A percentile compares a stretch with the other conserved stretches of the same genome.
Evolutionary conservation across 345 rosid genomes (phyloP).

Genomic region (Eucalyptus pumila): DNA sequence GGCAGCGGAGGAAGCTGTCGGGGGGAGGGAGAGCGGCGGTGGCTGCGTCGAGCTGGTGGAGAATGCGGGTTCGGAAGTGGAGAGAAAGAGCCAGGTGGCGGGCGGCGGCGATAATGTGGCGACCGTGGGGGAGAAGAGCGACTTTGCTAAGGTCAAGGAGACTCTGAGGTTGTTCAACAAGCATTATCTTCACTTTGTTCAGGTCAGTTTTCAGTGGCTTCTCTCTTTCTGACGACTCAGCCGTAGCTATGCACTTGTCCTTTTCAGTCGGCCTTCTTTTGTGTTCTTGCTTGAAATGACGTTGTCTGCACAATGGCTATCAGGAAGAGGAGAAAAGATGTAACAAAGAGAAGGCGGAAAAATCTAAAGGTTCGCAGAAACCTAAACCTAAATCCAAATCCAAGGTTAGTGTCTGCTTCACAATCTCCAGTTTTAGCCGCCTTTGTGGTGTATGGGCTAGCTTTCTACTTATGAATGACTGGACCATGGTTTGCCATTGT

Average conservation of each 20-base stretch:
- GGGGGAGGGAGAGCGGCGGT: not conserved
- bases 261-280: not conserved
- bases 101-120: not conserved
- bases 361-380: slow-evolving; percentile 6
- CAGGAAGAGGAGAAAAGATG: slow-evolving; percentile 65
- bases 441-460: not conserved
- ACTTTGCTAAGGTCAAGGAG: slow-evolving; percentile 44
- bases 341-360: slow-evolving; percentile 1
- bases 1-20: not conserved
- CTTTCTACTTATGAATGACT: not conserved
- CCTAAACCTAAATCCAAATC: slow-evolving; percentile 2
- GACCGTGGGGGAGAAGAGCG: slow-evolving; percentile 14
- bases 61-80: not conserved
- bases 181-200: slow-evolving; percentile 68
- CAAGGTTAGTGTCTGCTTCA: not conserved
- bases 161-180: slow-evolving; percentile 73
- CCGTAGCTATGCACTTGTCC: not conserved
- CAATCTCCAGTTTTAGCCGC: not conserved
- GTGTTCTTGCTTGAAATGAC: not conserved
- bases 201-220: slow-evolving; percentile 22
- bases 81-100: not conserved
- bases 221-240: not conserved
- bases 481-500: not conserved
- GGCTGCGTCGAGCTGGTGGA: not conserved
- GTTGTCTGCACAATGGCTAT: not conserved